Conservation (phyloP, 305 asterid species). For the Fraxinus latifolia region DNA sequence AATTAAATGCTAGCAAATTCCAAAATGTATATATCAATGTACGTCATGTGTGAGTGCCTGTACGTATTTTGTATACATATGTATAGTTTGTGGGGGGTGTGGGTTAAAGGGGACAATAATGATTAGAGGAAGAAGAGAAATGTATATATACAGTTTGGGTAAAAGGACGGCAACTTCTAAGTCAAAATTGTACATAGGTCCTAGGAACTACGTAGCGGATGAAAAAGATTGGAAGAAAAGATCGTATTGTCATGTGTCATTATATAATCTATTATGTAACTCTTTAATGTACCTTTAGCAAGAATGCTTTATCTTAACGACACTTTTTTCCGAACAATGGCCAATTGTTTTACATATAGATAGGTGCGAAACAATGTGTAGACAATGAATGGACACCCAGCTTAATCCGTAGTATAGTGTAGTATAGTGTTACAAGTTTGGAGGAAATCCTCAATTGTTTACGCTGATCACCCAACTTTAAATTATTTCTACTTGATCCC, state of each 20-base stretch:
- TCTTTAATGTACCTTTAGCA: neutral
- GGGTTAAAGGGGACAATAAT: neutral
- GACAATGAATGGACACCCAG: neutral
- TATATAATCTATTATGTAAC: no score
- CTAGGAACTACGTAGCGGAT: neutral
- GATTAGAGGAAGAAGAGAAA: neutral
- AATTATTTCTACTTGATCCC: neutral
- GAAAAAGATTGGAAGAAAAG: neutral
- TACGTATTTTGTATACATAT: neutral
- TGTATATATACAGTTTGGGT: constrained; percentile 37
- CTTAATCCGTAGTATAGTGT: no score
- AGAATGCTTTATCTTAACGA: no score
- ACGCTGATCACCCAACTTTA: neutral
- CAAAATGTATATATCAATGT: neutral
- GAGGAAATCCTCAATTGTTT: constrained; percentile 1
- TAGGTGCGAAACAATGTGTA: neutral
- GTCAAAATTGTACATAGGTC: neutral
- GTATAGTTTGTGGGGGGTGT: neutral
- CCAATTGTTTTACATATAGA: neutral
- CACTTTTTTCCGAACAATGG: neutral
- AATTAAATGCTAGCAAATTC: constrained; percentile 17
- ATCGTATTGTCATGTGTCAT: no score
- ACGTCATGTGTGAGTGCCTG: neutral
- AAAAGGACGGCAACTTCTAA: neutral
- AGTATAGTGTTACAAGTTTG: constrained; percentile 1